Conservation (phyloP, 495 filamentous ascomycete genomes). For the Pyrenula massariospora region DNA sequence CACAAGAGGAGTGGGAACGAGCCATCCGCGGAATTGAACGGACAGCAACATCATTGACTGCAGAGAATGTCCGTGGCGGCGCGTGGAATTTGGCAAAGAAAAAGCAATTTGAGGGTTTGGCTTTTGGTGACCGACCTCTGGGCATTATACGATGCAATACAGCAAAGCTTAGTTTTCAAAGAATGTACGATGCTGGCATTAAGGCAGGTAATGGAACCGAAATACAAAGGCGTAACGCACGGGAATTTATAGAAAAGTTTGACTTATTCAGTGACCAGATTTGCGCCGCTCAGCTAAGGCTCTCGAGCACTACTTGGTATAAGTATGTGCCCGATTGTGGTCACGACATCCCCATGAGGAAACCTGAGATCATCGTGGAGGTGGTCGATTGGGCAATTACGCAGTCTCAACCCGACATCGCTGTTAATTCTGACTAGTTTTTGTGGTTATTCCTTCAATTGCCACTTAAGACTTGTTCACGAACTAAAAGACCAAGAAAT, state of each 20-base stretch:
- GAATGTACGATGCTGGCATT: constrained; percentile 21
- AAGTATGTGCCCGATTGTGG: background rate
- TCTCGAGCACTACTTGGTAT: background rate
- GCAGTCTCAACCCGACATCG: background rate
- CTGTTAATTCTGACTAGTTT: background rate
- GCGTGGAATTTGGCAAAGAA: constrained; percentile 11
- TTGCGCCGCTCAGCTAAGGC: background rate
- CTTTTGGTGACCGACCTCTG: constrained; percentile 21
- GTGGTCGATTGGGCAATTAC: background rate
- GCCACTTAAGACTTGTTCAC: background rate
- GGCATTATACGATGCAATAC: constrained; percentile 25
- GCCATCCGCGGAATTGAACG: background rate
- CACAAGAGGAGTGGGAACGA: constrained; percentile 20
- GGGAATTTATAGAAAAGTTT: background rate
- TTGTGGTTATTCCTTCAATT: background rate
- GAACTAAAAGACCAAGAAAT: too few species aligned
- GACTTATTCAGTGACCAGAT: background rate
- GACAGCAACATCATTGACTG: background rate
- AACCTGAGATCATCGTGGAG: background rate
- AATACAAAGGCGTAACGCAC: constrained; percentile 8
- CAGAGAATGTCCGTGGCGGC: background rate
- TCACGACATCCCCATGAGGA: background rate
- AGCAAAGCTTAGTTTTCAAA: background rate
- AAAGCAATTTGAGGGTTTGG: constrained; percentile 17
- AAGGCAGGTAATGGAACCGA: constrained; percentile 21